Base-by-base conservation (phyloP, 441 rosid genomes). In the Omphalea diandra region DNA sequence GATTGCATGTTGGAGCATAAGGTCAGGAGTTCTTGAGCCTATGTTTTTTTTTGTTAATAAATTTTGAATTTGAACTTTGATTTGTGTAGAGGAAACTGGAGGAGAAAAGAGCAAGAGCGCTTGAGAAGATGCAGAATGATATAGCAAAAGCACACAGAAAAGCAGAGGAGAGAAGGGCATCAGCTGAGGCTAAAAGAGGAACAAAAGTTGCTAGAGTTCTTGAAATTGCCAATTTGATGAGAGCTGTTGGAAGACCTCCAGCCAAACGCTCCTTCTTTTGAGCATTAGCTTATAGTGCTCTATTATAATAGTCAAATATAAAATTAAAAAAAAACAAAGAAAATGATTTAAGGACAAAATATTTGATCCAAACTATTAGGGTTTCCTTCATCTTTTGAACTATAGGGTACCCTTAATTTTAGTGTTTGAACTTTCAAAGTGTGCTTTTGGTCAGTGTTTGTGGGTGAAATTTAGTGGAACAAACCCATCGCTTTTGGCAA, bases 81-180 rank as follows among this genome's bases (percentile, higher is more conserved):
- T 27, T 17, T 64, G 57, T 73, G 80, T 63, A 94, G 98, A 94
- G 98, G 86, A 94, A 90, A 70, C 75, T 94, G 44, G 98, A 94
- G 72, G 97, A 94, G 84, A 94, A 87, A 65, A 85, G 94, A 59
- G 97, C 84, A 4, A 85, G 74, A 72, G 97, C 97, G 1, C 29
- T 80, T 17, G 98, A 91, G 85, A 94, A 94, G 86, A 94, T 93
- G 84, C 91, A 94, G 71, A 94, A 91, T 67, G 82, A 88, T 15
- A 77, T 91, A 40, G 97, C 97, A 0, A 94, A 83, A 73, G 97
- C 97, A 5, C 95, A 72, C 43, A 83, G 94, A 80, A 90, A 90
- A 72, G 90, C 97, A 11, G 97, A 94, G 82, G 98, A 94, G 73
- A 88, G 90, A 71, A 87, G 89, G 74, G 97, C 97, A 20, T 84